Conservation (phyloP, 768 basidiomycete species). For the Ramaria sp. region DNA sequence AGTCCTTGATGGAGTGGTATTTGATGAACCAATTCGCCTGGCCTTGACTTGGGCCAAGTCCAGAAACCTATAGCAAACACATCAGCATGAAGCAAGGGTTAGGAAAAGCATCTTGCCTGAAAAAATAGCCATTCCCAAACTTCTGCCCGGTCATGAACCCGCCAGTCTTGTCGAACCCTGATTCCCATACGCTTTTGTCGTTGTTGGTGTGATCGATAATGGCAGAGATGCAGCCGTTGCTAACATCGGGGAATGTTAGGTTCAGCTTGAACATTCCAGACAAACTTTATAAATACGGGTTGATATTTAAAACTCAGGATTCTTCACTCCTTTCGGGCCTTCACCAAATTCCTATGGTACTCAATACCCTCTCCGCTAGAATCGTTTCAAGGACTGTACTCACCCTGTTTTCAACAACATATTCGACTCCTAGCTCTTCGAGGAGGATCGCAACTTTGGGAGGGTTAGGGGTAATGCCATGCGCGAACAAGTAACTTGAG, state of each 20-base stretch:
- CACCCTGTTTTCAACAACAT: not conserved
- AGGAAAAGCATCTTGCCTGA: not conserved
- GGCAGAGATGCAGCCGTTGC: slow-evolving; percentile 55
- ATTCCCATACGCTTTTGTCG: slow-evolving; percentile 61
- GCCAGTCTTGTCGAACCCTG: slow-evolving; percentile 64
- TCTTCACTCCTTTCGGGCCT: slow-evolving; percentile 1
- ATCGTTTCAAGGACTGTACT: not conserved
- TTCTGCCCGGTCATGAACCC: slow-evolving; percentile 28
- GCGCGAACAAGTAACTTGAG: slow-evolving; percentile 1
- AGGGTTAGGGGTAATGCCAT: not conserved
- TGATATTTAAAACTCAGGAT: slow-evolving; percentile 2
- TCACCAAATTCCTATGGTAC: not conserved
- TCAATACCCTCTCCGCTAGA: not conserved
- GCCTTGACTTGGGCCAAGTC: slow-evolving; percentile 4
- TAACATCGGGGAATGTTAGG: not conserved
- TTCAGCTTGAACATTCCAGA: not conserved
- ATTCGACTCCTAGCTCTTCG: slow-evolving; percentile 1
- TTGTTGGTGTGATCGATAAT: slow-evolving; percentile 46
- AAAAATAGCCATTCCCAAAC: not conserved
- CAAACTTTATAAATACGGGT: slow-evolving; percentile 2
- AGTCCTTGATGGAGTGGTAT: slow-evolving; percentile 12
- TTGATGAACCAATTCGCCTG: slow-evolving; percentile 12
- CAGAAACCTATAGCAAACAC: slow-evolving; percentile 1
- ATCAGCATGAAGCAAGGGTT: not conserved
- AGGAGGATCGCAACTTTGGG: slow-evolving; percentile 1